Evolutionary conservation across 768 basidiomycete genomes (phyloP), one percentile per base, ranked within the genome.

Genomic region (Boletus patriciae): DNA sequence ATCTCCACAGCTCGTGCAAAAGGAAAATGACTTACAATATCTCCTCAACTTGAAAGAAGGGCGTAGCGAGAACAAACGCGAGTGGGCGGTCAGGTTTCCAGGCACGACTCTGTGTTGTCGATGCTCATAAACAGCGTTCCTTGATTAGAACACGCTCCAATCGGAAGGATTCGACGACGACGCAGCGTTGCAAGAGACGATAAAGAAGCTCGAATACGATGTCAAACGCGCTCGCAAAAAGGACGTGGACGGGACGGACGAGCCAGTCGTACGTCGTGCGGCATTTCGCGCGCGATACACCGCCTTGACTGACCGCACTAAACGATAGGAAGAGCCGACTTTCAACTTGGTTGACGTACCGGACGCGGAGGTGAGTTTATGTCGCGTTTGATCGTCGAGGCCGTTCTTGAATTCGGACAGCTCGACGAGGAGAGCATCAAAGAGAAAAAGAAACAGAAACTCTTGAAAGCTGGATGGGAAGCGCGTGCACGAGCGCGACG

Each of bases 261-360:
- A 86, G 27, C 77, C 76, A 33, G 75, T 73, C 45, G 82, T 83
- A 61, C 29, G 77, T 62, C 3, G 31, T n/a, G 25, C 16, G 27
- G 47, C 11, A 4, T 38, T 43, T n/a, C 7, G 23, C 3, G 15
- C 3, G 33, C 12, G 9, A 48, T 34, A 4, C 13, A 2, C 27
- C 13, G 25, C 31, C 10, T 18, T 45, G 27, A 16, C 25, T 54
- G 44, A 58, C 52, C 46, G 19, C n/a, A n/a, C 25, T 43, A 9
- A 49, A 50, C 46, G 37, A 47, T 66, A 88, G 80, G 90, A 92
- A 66, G 95, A 94, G 55, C 79, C 92, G 1, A 83, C 86, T 0
- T 99, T 94, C 76, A 94, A 92, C 19, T 79, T 99, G 3, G 77
- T 96, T n/a, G 93, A 97, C 64, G 79, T 89, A 3, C 94, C 94